A percentile compares a stretch with the other conserved stretches of the same genome.
These are phyloP conservation scores for Barnettozyma sucrosica DNA, from an alignment of 805 yeast genomes.

Conservation along the genomic window DNA sequence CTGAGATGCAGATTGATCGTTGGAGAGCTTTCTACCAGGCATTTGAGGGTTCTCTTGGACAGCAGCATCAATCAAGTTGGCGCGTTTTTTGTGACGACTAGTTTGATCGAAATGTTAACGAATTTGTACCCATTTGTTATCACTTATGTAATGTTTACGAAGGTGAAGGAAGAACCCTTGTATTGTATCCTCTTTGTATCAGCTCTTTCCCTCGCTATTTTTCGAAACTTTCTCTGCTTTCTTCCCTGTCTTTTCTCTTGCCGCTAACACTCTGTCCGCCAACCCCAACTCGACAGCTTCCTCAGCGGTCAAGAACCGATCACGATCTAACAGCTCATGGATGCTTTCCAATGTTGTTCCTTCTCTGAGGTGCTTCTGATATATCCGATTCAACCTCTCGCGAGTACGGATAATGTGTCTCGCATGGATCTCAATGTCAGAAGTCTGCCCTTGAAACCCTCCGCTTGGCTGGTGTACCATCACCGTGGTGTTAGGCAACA, in stretches of 20 bases:
- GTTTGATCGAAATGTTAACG: background rate
- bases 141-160: background rate
- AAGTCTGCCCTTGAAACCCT: slow-evolving; percentile 28
- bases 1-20: background rate
- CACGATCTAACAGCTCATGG: slow-evolving; percentile 21
- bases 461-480: slow-evolving; percentile 32
- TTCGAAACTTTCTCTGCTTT: background rate
- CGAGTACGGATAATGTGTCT: slow-evolving; percentile 28
- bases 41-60: background rate
- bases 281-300: slow-evolving; percentile 30
- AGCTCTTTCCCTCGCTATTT: background rate
- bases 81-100: background rate
- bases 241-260: slow-evolving; percentile 8
- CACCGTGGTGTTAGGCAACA: slow-evolving; percentile 28
- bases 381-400: slow-evolving; percentile 24
- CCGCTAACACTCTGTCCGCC: slow-evolving; percentile 27
- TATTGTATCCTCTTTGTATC: no score
- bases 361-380: slow-evolving; percentile 24
- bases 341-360: slow-evolving; percentile 16
- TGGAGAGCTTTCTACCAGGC: background rate
- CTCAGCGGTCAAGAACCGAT: slow-evolving; percentile 22
- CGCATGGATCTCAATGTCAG: slow-evolving; percentile 32
- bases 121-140: slow-evolving; percentile 6
- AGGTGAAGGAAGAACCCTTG: background rate
- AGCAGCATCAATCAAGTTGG: background rate